Base-by-base conservation (phyloP, 2,329 filamentous ascomycete genomes). In the Exophiala aquamarina region DNA sequence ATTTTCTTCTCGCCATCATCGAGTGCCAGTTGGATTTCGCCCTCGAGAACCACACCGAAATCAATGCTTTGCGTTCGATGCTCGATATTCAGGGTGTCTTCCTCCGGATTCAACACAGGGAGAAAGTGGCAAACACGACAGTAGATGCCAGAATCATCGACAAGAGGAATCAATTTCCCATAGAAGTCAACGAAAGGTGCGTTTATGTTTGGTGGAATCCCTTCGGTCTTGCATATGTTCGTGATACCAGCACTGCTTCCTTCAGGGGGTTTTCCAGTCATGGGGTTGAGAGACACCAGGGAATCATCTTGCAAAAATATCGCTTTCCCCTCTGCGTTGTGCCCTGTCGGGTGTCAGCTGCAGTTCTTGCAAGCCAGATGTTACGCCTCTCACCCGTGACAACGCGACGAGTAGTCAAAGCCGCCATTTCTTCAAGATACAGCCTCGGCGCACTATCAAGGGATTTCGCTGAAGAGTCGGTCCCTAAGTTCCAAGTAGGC, bases 51-150 rank as follows among this genome's bases (percentile, higher is more conserved):
- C 39, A 79, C 66, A 1, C 75, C 77, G 49, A 74, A 79, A 54
- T 80, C 77, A 3, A 80, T 61, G 19, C 68, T 74, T 51, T 73
- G 66, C 1, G 76, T 78, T n/a, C 76, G 70, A 53, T 80, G 77
- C 66, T 77, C 38, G 18, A 44, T 13, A 15, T 44, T 44, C 15
- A 44, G 26, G 3, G 6, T 23, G 15, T 44, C 46, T 10, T 23
- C 29, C 6, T 14, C 21, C 13, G 26, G 38, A 7, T 14, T 15
- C 2, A 31, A 34, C 10, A 44, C 28, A 18, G 55, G 56, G 3
- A 57, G 54, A 41, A 60, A 57, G 34, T 59, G 56, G 28, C 59
- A 53, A 17, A 57, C 47, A 17, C 57, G 50, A n/a, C 52, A 46
- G 3, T 46, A 52, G 10, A 50, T 32, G 18, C 57, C 54, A 15